A percentile compares a stretch with the other conserved stretches of the same genome.
phyloP scores from a whole-genome alignment of 176 grass and related monocot genomes.

The Dactylis glomerata region DNA sequence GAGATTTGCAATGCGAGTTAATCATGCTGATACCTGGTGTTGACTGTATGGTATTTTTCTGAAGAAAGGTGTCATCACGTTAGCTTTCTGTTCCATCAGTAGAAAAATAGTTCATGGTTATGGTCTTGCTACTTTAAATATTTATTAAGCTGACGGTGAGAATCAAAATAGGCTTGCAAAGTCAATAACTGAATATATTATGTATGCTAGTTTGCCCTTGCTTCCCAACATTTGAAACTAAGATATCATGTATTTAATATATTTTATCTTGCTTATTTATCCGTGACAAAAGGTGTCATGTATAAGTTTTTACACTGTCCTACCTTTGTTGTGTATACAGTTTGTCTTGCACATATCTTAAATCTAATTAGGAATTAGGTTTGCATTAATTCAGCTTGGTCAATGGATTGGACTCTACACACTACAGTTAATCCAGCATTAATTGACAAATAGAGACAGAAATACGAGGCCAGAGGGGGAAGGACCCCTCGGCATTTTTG shows the following conservation, averaged over 20 bases:
- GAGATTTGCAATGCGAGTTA: neutral
- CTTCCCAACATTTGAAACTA: neutral
- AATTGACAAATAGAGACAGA: neutral
- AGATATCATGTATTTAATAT: neutral
- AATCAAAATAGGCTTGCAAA: conserved; percentile 18
- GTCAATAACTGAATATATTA: neutral
- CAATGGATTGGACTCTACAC: neutral
- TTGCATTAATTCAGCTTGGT: neutral
- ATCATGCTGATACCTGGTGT: conserved; percentile 5
- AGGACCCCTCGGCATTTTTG: too few species aligned
- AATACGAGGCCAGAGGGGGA: too few species aligned
- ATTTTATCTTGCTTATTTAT: neutral
- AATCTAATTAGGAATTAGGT: neutral
- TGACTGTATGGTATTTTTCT: neutral
- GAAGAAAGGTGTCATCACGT: neutral
- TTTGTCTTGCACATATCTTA: neutral
- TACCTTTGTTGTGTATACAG: neutral
- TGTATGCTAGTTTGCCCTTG: neutral
- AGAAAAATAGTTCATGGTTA: conserved; percentile 6
- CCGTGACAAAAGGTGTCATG: neutral
- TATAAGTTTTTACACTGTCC: neutral
- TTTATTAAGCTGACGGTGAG: neutral
- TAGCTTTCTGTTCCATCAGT: conserved; percentile 11
- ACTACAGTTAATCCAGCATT: neutral
- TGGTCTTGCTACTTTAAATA: neutral